A percentile compares a stretch with the other conserved stretches of the same genome.
These are phyloP conservation scores for Lachnellula suecica DNA, from an alignment of 2,329 filamentous ascomycete genomes.

Conservation along the genomic window DNA sequence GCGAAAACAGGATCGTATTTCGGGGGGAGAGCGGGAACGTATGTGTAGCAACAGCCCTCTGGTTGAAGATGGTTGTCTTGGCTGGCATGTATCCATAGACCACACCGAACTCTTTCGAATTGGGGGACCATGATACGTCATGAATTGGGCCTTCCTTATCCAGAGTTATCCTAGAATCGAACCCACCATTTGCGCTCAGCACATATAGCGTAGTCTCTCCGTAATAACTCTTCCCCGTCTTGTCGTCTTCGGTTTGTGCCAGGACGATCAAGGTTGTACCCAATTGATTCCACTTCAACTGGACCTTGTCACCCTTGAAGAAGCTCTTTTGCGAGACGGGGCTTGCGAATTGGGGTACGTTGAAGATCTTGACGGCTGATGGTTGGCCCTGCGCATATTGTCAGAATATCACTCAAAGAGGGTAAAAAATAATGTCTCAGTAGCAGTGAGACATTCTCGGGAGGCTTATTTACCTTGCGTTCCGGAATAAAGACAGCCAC, in stretches of 20 bases:
- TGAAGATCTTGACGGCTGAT: constrained; percentile 90
- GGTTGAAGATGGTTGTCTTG: constrained; percentile 97
- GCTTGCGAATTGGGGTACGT: constrained; percentile 79
- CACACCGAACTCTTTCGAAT: constrained; percentile 95
- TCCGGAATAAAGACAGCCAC: constrained; percentile 95
- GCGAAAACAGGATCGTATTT: constrained; percentile 94
- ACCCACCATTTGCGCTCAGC: constrained; percentile 84
- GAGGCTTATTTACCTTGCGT: constrained; percentile 69
- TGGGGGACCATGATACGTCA: constrained; percentile 97
- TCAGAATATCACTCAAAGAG: no score
- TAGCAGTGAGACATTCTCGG: no score
- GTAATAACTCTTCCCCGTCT: constrained; percentile 98
- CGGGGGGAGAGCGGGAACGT: constrained; percentile 84
- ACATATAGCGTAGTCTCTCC: constrained; percentile 97
- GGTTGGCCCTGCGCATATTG: constrained; percentile 72
- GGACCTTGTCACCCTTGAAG: constrained; percentile 98
- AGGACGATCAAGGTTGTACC: constrained; percentile 92
- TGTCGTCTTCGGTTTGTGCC: constrained; percentile 96
- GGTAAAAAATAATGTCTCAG: no score
- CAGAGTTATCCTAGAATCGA: constrained; percentile 87
- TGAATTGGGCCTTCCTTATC: constrained; percentile 98
- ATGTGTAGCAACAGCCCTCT: constrained; percentile 77
- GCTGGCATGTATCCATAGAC: constrained; percentile 99
- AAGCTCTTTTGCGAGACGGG: constrained; percentile 97
- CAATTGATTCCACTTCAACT: constrained; percentile 94